These are phyloP conservation scores for Echeveria elegans DNA, from an alignment of 164 flowering plant species.

Conservation along the genomic window DNA sequence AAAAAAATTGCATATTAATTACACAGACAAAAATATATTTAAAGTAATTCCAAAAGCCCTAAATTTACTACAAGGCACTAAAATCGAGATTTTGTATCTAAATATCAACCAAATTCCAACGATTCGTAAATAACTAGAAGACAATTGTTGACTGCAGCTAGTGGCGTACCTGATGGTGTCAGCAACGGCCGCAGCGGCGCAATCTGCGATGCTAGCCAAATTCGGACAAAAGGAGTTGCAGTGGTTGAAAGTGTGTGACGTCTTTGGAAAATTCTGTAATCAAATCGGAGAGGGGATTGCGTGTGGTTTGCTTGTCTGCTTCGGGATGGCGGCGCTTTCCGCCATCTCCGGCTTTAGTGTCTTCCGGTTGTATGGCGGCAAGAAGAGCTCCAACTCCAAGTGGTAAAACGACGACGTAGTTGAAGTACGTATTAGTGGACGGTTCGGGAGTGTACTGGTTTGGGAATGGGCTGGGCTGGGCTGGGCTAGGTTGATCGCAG, in stretches of 20 bases:
- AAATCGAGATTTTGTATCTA: background rate
- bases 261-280: constrained; percentile 78
- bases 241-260: constrained; percentile 78
- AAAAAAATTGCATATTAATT: background rate
- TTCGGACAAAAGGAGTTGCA: constrained; percentile 64
- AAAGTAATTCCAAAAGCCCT: background rate
- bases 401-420: constrained; percentile 26
- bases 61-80: background rate
- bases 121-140: no score
- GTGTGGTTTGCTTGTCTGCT: constrained; percentile 39
- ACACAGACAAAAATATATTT: background rate
- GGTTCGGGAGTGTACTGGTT: no score
- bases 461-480: no score
- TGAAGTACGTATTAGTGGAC: background rate
- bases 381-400: constrained; percentile 30
- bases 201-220: constrained; percentile 54
- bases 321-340: no score
- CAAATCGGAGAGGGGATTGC: constrained; percentile 80
- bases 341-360: no score
- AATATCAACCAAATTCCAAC: background rate
- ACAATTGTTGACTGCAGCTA: constrained; percentile 25
- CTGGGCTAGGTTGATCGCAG: no score
- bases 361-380: constrained; percentile 72
- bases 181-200: constrained; percentile 65
- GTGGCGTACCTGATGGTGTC: constrained; percentile 67